phyloP scores from a whole-genome alignment of 352 stramenopile species.

The Pythium guiyangense region DNA sequence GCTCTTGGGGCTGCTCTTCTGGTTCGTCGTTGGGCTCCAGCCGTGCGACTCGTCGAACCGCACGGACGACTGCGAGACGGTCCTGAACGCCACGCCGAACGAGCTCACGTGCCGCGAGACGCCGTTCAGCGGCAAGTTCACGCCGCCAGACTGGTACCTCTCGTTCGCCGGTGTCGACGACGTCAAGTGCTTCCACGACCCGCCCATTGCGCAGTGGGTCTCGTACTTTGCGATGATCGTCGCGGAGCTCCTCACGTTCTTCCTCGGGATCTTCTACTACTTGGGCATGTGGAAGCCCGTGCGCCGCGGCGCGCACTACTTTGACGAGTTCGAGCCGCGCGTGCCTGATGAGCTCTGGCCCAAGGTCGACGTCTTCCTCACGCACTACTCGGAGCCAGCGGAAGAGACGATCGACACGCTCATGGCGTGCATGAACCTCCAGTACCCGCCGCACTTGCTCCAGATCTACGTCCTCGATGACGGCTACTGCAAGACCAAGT shows the following conservation, averaged over 20 bases:
- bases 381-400: constrained; percentile 77
- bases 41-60: constrained; percentile 45
- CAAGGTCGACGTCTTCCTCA: constrained; percentile 80
- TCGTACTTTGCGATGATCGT: constrained; percentile 72
- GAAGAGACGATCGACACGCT: constrained; percentile 85
- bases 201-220: constrained; percentile 72
- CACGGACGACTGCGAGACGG: constrained; percentile 51
- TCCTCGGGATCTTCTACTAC: constrained; percentile 79
- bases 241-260: constrained; percentile 61
- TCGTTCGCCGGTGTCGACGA: constrained; percentile 63
- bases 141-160: constrained; percentile 63
- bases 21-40: constrained; percentile 73
- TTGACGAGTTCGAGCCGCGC: constrained; percentile 81
- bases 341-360: constrained; percentile 82
- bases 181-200: constrained; percentile 73
- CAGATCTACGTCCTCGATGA: constrained; percentile 86
- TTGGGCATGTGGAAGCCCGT: constrained; percentile 89
- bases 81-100: constrained; percentile 44
- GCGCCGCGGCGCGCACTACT: constrained; percentile 82
- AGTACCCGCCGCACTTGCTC: constrained; percentile 84
- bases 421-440: constrained; percentile 83
- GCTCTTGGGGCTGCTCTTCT: constrained; percentile 72
- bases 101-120: constrained; percentile 25
- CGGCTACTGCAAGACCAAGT: constrained; percentile 81
- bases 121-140: constrained; percentile 67